A percentile compares a stretch with the other conserved stretches of the same genome.
phyloP scores from a whole-genome alignment of 2,329 filamentous ascomycete genomes.

The Diaporthe citriasiana region DNA sequence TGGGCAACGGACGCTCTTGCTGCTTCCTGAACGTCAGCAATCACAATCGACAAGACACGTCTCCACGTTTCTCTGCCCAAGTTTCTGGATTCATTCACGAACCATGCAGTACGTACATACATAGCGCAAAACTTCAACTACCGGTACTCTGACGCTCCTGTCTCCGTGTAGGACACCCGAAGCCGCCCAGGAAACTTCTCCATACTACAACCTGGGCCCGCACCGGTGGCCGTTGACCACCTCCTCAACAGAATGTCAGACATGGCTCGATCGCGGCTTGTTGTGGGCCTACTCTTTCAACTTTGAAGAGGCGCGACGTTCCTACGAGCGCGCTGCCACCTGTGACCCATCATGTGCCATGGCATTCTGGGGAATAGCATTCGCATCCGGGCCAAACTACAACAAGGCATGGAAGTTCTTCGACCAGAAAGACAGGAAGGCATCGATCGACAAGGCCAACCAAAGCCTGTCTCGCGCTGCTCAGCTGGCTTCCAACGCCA shows the following conservation, averaged over 20 bases:
- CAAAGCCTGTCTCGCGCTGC: background rate
- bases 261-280: slow-evolving; percentile 7
- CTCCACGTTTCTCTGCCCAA: too few species aligned
- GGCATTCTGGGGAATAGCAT: slow-evolving; percentile 6
- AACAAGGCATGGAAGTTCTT: slow-evolving; percentile 13
- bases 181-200: background rate
- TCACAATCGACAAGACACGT: background rate
- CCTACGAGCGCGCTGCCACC: background rate
- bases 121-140: background rate
- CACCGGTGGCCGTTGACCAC: background rate
- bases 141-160: background rate
- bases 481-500: background rate
- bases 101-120: background rate
- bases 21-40: background rate
- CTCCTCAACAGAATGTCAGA: background rate
- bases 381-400: slow-evolving; percentile 1
- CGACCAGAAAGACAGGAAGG: background rate
- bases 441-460: slow-evolving; percentile 4
- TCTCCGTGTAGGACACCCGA: background rate
- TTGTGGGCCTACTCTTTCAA: slow-evolving; percentile 5
- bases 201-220: background rate
- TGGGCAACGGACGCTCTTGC: background rate
- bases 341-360: background rate
- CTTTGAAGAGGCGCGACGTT: background rate
- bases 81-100: background rate